Conservation (phyloP, 129 eudicot species). For the Ambrosia trifida region DNA sequence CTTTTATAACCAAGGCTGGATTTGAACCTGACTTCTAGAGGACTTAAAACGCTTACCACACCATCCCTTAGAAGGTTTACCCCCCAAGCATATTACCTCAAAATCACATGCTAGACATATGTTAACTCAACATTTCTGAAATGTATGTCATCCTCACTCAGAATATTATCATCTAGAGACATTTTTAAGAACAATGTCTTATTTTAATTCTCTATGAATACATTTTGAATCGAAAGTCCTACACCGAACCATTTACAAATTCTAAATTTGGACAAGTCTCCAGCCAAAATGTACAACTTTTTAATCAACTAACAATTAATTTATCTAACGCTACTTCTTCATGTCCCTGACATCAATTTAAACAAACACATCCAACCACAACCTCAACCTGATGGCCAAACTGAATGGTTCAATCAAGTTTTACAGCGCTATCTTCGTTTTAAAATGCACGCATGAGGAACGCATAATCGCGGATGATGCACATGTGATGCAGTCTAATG, state of each 20-base stretch:
- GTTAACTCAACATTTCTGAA: not conserved
- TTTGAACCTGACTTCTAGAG: not conserved
- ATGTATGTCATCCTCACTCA: not conserved
- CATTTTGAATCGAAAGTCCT: not conserved
- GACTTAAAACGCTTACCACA: not conserved
- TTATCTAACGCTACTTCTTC: too few species aligned
- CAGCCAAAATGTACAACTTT: not conserved
- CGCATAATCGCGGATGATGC: not conserved
- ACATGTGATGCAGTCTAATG: not conserved
- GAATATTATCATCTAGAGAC: slow-evolving; percentile 1
- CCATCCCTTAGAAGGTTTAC: not conserved
- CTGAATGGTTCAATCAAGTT: slow-evolving; percentile 8
- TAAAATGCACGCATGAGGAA: not conserved
- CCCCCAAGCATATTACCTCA: not conserved
- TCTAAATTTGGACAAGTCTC: not conserved
- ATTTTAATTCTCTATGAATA: slow-evolving; percentile 2
- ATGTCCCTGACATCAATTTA: not conserved
- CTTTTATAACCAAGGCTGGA: not conserved
- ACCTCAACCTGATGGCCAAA: not conserved
- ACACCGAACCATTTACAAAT: not conserved
- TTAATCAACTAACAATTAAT: too few species aligned
- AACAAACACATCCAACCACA: not conserved
- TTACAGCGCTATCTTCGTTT: too few species aligned
- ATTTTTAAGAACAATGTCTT: not conserved
- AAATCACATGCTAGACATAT: not conserved